Evolutionary conservation across 495 filamentous ascomycete species (phyloP), one percentile per base, ranked within the genome.

Genomic region (Talaromyces stipitatus): DNA sequence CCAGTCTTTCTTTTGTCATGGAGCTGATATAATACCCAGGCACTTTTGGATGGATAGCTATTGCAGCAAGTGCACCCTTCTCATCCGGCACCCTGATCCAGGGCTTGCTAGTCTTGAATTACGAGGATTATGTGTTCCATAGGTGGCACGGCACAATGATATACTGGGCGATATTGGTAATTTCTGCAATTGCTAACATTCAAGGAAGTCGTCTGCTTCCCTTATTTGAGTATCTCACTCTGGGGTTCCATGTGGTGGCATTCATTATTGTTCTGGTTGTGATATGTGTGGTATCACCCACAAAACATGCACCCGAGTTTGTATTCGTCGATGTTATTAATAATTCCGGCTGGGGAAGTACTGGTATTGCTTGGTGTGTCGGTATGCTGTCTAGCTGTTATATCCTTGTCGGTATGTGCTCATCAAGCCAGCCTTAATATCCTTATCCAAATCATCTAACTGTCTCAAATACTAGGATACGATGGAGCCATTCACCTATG

Each of bases 91-190:
- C 74, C 2, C 74, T 84, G 51, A 80, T 87, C 30, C 82, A 87
- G 63, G 81, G 82, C 0, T 67, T 85, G 7, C 70, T 84, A 41
- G 73, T 80, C n/a, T 66, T 86, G 43, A 81, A 78, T 56, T 54
- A 80, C 24, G 68, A 74, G 1, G 59, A 59, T 5, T 77, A 76
- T 58, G 61, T 60, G 4, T 74, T 77, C 16, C 65, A 84, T 55
- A 65, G 67, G 45, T 88, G 80, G 78, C 84, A 86, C 56, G 80
- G 80, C 6, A 82, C 83, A 0, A 62, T 86, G 18, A 68, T 86
- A 18, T 55, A 41, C 12, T 18, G 36, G 36, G 36, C 36, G 0
- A 14, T 41, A 16, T 14, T 41, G 16, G 36, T 14, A 5, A 16
- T 41, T 5, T 16, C n/a, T 16, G 18, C 36, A 3, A 18, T 41